Evolutionary conservation across 2,329 filamentous ascomycete species (phyloP).

Genomic region (Exophiala viscosa): DNA sequence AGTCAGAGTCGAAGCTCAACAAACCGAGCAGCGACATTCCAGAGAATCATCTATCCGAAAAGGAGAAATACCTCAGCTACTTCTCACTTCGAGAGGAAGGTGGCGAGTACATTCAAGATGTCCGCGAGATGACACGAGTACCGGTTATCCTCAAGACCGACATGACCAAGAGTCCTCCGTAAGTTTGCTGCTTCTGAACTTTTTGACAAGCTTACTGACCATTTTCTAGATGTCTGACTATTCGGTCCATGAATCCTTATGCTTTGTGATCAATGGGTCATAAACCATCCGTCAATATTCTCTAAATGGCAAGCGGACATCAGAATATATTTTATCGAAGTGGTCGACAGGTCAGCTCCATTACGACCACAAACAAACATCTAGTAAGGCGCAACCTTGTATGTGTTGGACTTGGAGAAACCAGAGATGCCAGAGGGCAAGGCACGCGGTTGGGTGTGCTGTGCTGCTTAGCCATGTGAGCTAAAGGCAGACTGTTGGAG

Average conservation of each 20-base stretch:
- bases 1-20: conserved; percentile 88
- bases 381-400: conserved; percentile 1
- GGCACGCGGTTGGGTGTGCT: not conserved
- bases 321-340: not conserved
- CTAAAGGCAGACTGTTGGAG: not conserved
- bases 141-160: conserved; percentile 99
- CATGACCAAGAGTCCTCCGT: conserved; percentile 98
- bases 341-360: not conserved
- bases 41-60: conserved; percentile 79
- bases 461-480: not conserved
- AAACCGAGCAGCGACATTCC: conserved; percentile 63
- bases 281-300: not conserved
- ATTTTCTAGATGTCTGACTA: conserved; percentile 45
- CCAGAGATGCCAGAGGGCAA: conserved; percentile 6
- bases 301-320: not conserved
- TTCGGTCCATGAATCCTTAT: conserved; percentile 51
- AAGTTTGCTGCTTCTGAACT: conserved; percentile 50
- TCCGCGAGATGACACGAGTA: conserved; percentile 94
- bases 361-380: conserved; percentile 5
- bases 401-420: conserved; percentile 11
- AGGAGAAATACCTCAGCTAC: conserved; percentile 90
- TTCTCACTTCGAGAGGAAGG: conserved; percentile 89
- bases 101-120: conserved; percentile 96
- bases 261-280: conserved; percentile 38
- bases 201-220: conserved; percentile 26